Evolutionary conservation across 805 yeast genomes (phyloP), one percentile per base, ranked within the genome.

Genomic region (Wickerhamiella slavikovae): DNA sequence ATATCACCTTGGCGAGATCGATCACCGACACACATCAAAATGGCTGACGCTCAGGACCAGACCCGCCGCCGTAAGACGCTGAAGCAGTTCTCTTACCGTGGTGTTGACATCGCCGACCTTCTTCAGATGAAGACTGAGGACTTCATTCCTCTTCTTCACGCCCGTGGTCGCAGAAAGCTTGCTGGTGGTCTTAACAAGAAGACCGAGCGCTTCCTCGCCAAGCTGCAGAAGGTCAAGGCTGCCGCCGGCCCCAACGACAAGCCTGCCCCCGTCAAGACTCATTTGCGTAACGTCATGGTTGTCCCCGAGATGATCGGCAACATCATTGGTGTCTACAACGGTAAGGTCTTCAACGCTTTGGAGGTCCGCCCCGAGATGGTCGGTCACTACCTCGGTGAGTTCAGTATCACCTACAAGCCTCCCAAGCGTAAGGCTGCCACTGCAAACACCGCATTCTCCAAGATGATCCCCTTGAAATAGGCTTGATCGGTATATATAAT

Each of bases 261-360:
- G 74, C 99, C 99, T 62, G 73, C 85, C 49, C 65, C 69, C 45
- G 96, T 89, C 66, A 89, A 85, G 77, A 89, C 99, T 50, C 99
- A 89, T 68, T 78, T 89, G 62, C 85, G 98, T 76, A 83, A 83
- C 77, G 80, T 83, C 93, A 64, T 89, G 60, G 60, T 89, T 56
- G 89, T 89, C 48, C 99, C 99, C 66, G 99, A 89, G 73, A 89
- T 89, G 98, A 82, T 89, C 54, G 98, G 98, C 60, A 80, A 95
- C 41, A 91, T 85, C 48, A 73, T 89, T 51, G 95, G 95, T 68
- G 77, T 89, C 52, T 89, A 89, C 93, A 89, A 89, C 74, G 99
- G 99, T 69, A 89, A 89, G 71, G 79, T 69, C 52, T 89, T 89
- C 92, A 85, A 85, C 92, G 77, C 74, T 54, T 94, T 89, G 62